Evolutionary conservation across 2,329 filamentous ascomycete species (phyloP).

Genomic region (Uncinocarpus reesii): DNA sequence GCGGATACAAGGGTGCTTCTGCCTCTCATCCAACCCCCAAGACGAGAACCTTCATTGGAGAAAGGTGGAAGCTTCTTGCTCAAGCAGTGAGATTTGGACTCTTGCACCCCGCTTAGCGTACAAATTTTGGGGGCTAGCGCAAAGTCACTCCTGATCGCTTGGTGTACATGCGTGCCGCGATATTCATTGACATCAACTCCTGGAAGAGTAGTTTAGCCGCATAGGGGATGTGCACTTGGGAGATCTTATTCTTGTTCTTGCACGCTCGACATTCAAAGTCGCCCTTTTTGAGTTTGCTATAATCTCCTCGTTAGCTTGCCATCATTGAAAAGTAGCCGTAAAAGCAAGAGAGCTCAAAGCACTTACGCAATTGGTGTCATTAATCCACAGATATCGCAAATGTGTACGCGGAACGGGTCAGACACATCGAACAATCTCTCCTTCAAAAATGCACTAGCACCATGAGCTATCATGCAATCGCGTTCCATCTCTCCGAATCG

Average conservation of each 20-base stretch:
- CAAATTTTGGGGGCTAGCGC: slow-evolving; percentile 23
- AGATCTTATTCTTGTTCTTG: slow-evolving; percentile 98
- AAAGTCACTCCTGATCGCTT: slow-evolving; percentile 44
- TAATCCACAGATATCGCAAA: slow-evolving; percentile 95
- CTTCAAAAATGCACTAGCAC: slow-evolving; percentile 91
- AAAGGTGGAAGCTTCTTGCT: slow-evolving; percentile 29
- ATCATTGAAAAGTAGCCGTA: no score
- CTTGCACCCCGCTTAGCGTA: slow-evolving; percentile 4
- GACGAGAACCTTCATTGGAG: neutral
- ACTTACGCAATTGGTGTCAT: slow-evolving; percentile 98
- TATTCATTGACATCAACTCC: slow-evolving; percentile 96
- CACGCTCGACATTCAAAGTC: slow-evolving; percentile 94
- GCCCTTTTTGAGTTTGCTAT: slow-evolving; percentile 82
- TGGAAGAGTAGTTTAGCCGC: slow-evolving; percentile 97
- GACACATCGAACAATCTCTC: slow-evolving; percentile 95
- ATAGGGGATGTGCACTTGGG: slow-evolving; percentile 94
- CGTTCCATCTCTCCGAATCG: slow-evolving; percentile 99
- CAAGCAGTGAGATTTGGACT: neutral
- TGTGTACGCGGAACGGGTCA: slow-evolving; percentile 93
- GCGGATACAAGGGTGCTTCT: neutral
- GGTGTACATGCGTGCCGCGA: slow-evolving; percentile 94
- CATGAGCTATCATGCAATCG: slow-evolving; percentile 99
- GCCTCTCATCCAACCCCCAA: neutral
- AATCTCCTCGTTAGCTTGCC: slow-evolving; percentile 18
- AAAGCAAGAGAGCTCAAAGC: slow-evolving; percentile 17